These are phyloP conservation scores for Zygosaccharomyces pseudobailii DNA, from an alignment of 1,139 yeast species.

Conservation along the genomic window DNA sequence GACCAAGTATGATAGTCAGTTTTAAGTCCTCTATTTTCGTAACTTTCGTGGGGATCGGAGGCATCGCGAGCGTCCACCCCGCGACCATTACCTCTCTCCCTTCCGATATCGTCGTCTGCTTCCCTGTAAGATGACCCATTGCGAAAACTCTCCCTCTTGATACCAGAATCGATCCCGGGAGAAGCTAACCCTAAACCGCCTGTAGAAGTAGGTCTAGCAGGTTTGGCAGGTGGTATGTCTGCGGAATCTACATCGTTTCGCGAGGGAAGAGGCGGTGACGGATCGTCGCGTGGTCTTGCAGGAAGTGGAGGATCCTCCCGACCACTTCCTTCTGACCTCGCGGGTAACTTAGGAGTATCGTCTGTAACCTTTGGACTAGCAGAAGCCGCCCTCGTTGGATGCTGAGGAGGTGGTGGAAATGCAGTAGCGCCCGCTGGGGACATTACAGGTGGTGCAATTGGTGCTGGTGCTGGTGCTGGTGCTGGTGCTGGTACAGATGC, in stretches of 20 bases:
- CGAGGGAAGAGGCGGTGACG: background rate
- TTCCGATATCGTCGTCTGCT: slow-evolving; percentile 28
- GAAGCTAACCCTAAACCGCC: slow-evolving; percentile 8
- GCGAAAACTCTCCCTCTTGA: slow-evolving; percentile 23
- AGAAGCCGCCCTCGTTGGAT: slow-evolving; percentile 6
- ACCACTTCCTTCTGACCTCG: slow-evolving; percentile 13
- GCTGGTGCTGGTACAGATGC: slow-evolving; percentile 36
- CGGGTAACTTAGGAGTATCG: slow-evolving; percentile 28
- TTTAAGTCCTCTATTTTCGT: slow-evolving; percentile 11
- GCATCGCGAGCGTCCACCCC: slow-evolving; percentile 4
- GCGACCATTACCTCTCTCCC: slow-evolving; percentile 6
- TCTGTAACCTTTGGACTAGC: slow-evolving; percentile 19
- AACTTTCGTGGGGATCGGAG: slow-evolving; percentile 43
- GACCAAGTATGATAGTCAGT: slow-evolving; percentile 56
- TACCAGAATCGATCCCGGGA: slow-evolving; percentile 10
- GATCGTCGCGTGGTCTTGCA: slow-evolving; percentile 7
- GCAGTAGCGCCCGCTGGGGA: slow-evolving; percentile 20
- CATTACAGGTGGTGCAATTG: slow-evolving; percentile 13
- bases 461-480: too few species aligned
- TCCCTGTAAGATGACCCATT: slow-evolving; percentile 15
- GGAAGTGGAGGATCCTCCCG: slow-evolving; percentile 9
- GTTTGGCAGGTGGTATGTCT: slow-evolving; percentile 58
- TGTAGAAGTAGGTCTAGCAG: slow-evolving; percentile 41
- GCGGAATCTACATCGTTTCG: slow-evolving; percentile 35
- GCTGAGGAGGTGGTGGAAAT: slow-evolving; percentile 40